Evolutionary conservation across 2,329 filamentous ascomycete species (phyloP).

Genomic region (Xylariaceae sp.): DNA sequence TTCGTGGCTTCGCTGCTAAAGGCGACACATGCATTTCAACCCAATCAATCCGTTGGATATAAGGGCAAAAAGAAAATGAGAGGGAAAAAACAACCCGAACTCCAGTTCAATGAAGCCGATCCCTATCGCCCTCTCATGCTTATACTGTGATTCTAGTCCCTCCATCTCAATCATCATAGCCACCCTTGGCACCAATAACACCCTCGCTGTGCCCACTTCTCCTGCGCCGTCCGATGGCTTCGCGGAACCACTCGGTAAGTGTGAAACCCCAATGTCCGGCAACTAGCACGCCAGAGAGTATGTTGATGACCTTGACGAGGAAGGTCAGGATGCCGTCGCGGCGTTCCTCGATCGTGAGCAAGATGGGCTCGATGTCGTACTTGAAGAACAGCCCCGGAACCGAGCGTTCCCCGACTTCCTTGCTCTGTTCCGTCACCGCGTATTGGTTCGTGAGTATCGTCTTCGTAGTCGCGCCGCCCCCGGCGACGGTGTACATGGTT

Average conservation of each 20-base stretch:
- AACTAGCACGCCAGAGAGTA: constrained; percentile 88
- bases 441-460: constrained; percentile 96
- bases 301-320: constrained; percentile 84
- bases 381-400: constrained; percentile 97
- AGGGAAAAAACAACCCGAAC: constrained; percentile 7
- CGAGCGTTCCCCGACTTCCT: constrained; percentile 68
- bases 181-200: constrained; percentile 55
- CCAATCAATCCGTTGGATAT: no score
- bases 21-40: no score
- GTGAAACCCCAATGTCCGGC: constrained; percentile 94
- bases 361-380: constrained; percentile 96
- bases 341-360: constrained; percentile 83
- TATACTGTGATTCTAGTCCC: not conserved
- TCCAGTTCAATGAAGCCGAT: constrained; percentile 17
- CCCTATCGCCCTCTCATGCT: constrained; percentile 7
- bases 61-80: not conserved
- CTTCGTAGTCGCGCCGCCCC: constrained; percentile 49
- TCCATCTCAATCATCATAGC: constrained; percentile 38
- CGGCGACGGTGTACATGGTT: constrained; percentile 80
- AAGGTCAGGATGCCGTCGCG: constrained; percentile 77
- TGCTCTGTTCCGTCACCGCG: constrained; percentile 89
- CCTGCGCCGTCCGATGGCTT: constrained; percentile 58
- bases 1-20: no score
- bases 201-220: constrained; percentile 52
- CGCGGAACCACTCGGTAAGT: constrained; percentile 74